phyloP scores from a whole-genome alignment of 1,284 basidiomycete genomes.

The Boletus smithii region DNA sequence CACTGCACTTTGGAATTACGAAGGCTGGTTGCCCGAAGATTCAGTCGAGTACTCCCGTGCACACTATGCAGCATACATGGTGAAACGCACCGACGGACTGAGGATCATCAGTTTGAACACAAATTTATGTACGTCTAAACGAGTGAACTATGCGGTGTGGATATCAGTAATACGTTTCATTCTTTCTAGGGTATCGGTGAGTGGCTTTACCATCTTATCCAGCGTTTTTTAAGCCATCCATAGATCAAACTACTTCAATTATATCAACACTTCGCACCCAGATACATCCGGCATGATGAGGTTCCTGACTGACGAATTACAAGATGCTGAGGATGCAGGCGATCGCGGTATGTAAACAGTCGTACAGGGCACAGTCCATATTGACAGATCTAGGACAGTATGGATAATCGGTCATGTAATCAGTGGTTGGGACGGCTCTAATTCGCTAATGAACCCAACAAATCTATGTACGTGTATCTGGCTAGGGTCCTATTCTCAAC shows the following conservation, averaged over 20 bases:
- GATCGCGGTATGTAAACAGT: slow-evolving; percentile 50
- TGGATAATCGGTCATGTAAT: slow-evolving; percentile 82
- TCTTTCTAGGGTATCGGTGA: slow-evolving; percentile 22
- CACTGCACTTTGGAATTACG: slow-evolving; percentile 63
- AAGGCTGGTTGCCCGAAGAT: slow-evolving; percentile 65
- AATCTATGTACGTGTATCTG: slow-evolving; percentile 54
- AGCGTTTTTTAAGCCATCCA: slow-evolving; percentile 5
- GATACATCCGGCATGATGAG: slow-evolving; percentile 75
- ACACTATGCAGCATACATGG: slow-evolving; percentile 73
- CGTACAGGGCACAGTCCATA: neutral
- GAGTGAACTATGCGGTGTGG: neutral
- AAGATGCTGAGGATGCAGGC: slow-evolving; percentile 68
- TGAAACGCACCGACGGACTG: slow-evolving; percentile 63
- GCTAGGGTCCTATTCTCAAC: neutral
- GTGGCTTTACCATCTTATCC: slow-evolving; percentile 1
- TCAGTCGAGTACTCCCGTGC: slow-evolving; percentile 57
- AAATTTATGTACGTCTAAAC: slow-evolving; percentile 55
- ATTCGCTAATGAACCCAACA: slow-evolving; percentile 59
- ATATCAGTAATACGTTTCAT: neutral
- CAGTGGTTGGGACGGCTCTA: slow-evolving; percentile 72
- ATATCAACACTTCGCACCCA: slow-evolving; percentile 68
- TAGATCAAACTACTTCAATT: slow-evolving; percentile 71
- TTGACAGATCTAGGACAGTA: slow-evolving; percentile 39
- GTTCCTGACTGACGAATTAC: slow-evolving; percentile 79
- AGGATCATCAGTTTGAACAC: slow-evolving; percentile 77